Percentiles rank a stretch among this genome's conserved stretches.
These are phyloP conservation scores for Cudoniella acicularis DNA, from an alignment of 495 filamentous ascomycete species.

Conservation along the genomic window DNA sequence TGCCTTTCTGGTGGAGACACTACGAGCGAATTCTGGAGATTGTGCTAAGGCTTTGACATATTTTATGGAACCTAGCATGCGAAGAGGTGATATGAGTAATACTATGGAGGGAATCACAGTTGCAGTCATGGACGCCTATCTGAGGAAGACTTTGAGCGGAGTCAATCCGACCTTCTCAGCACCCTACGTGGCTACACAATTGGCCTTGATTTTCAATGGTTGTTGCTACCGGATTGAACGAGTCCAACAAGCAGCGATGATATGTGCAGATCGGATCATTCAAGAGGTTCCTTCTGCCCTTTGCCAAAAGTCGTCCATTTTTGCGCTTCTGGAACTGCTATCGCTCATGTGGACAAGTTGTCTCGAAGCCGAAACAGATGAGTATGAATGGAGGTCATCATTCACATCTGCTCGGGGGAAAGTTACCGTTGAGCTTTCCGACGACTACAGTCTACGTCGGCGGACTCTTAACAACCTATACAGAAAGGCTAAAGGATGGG, in stretches of 20 bases:
- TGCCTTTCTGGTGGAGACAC: slow-evolving; percentile 76
- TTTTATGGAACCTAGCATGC: slow-evolving; percentile 86
- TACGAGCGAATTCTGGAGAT: slow-evolving; percentile 77
- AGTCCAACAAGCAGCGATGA: slow-evolving; percentile 78
- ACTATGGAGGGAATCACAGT: slow-evolving; percentile 83
- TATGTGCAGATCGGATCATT: slow-evolving; percentile 81
- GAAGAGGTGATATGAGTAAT: slow-evolving; percentile 70
- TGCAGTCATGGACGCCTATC: slow-evolving; percentile 67
- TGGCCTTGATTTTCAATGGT: slow-evolving; percentile 75
- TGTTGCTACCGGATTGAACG: slow-evolving; percentile 90
- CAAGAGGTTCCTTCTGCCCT: slow-evolving; percentile 79
- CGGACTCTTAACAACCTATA: slow-evolving; percentile 75
- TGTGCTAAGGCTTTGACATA: slow-evolving; percentile 85
- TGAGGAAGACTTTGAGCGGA: slow-evolving; percentile 67
- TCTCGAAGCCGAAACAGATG: slow-evolving; percentile 87
- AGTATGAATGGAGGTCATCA: slow-evolving; percentile 80
- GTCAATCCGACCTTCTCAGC: slow-evolving; percentile 70
- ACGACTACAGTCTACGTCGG: slow-evolving; percentile 76
- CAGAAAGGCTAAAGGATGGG: slow-evolving; percentile 73
- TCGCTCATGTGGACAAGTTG: slow-evolving; percentile 94
- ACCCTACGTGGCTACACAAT: slow-evolving; percentile 79
- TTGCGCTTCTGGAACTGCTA: slow-evolving; percentile 85
- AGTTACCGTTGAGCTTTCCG: slow-evolving; percentile 83
- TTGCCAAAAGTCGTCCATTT: slow-evolving; percentile 84
- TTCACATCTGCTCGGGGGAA: slow-evolving; percentile 71